Evolutionary conservation across 192 early-diverging fungal species (phyloP).

Genomic region (Backusella psychrophila): DNA sequence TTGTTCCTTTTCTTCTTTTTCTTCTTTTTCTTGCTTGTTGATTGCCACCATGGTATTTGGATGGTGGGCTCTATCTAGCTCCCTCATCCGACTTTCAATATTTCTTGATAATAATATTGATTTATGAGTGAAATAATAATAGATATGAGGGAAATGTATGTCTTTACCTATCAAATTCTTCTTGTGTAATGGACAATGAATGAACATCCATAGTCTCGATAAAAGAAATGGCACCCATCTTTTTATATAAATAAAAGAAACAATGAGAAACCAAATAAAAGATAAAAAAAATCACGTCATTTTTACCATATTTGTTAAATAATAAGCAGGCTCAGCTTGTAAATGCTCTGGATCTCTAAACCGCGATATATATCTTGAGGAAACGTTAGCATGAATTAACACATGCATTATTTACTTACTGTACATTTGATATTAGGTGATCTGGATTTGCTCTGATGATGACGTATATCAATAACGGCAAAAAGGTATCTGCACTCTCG

Average conservation of each 20-base stretch:
- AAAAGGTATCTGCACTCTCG: constrained; percentile 70
- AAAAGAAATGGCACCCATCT: constrained; percentile 74
- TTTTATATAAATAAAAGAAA: background rate
- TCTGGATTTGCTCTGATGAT: constrained; percentile 70
- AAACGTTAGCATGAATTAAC: background rate
- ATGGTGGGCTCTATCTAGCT: constrained; percentile 58
- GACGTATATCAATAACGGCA: constrained; percentile 79
- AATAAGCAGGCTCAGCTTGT: constrained; percentile 76
- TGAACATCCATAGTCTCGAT: constrained; percentile 77
- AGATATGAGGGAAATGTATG: background rate
- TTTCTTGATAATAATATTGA: constrained; percentile 19
- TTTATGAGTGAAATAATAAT: background rate
- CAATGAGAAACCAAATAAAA: background rate
- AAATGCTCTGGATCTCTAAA: constrained; percentile 74
- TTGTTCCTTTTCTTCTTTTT: constrained; percentile 3
- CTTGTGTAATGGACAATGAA: constrained; percentile 69
- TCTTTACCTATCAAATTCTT: constrained; percentile 65
- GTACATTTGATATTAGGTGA: constrained; percentile 75
- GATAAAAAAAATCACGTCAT: background rate
- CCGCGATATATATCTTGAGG: constrained; percentile 59
- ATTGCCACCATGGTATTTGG: constrained; percentile 27
- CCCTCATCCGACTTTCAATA: constrained; percentile 70
- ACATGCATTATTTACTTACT: constrained; percentile 45
- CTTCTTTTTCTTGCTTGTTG: constrained; percentile 39
- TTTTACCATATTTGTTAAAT: constrained; percentile 63